A percentile compares a stretch with the other conserved stretches of the same genome.
phyloP scores from a whole-genome alignment of 2,329 filamentous ascomycete genomes.

The Phaeosphaeriaceae sp. region DNA sequence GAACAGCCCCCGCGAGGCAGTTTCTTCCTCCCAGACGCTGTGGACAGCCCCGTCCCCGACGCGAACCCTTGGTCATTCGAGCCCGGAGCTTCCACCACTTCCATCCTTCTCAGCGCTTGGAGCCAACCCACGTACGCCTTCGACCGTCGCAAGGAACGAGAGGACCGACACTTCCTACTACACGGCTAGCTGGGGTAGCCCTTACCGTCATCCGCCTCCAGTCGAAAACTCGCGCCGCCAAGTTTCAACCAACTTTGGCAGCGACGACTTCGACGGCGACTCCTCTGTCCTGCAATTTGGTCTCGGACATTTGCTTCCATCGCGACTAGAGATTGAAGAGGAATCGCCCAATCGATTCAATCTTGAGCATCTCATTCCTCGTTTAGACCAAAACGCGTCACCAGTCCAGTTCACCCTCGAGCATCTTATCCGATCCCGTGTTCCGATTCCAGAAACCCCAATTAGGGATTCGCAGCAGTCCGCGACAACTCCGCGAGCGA shows the following conservation, averaged over 20 bases:
- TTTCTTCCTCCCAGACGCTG: constrained; percentile 45
- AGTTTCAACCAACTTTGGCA: constrained; percentile 39
- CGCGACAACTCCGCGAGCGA: constrained; percentile 34
- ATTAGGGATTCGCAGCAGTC: constrained; percentile 27
- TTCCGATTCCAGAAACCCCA: constrained; percentile 39
- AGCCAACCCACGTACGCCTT: constrained; percentile 42
- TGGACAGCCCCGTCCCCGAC: constrained; percentile 51
- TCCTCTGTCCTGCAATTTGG: constrained; percentile 47
- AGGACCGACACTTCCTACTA: constrained; percentile 61
- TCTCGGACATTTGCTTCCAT: constrained; percentile 48
- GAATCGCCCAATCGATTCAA: constrained; percentile 46
- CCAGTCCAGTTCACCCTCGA: constrained; percentile 48
- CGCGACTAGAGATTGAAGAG: constrained; percentile 39
- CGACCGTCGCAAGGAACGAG: constrained; percentile 41
- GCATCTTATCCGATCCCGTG: constrained; percentile 48
- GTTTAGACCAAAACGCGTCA: constrained; percentile 39
- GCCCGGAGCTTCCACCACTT: constrained; percentile 50
- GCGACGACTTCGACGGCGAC: constrained; percentile 49
- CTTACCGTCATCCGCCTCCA: constrained; percentile 74
- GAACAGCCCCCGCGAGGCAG: constrained; percentile 32
- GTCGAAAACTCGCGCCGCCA: constrained; percentile 39
- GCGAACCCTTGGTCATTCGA: constrained; percentile 50
- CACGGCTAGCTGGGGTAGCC: constrained; percentile 91
- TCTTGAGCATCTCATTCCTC: constrained; percentile 49
- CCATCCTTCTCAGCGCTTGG: constrained; percentile 42